These are phyloP conservation scores for Boletus subcaerulescens DNA, from an alignment of 768 basidiomycete genomes.

Conservation along the genomic window DNA sequence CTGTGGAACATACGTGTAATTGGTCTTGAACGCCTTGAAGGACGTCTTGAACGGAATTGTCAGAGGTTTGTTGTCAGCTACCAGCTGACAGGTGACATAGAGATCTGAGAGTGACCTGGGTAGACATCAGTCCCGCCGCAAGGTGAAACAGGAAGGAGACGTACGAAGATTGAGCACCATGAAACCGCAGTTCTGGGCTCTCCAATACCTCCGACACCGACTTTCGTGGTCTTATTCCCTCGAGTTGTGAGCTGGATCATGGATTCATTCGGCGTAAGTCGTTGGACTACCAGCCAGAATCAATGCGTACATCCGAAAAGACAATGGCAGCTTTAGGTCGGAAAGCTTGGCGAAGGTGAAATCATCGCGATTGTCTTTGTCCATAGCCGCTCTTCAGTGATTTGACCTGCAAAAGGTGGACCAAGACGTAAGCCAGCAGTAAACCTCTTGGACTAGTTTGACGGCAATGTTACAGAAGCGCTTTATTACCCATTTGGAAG, in stretches of 20 bases:
- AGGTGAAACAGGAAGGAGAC: slow-evolving; percentile 8
- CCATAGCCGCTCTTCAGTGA: slow-evolving; percentile 35
- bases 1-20: slow-evolving; percentile 56
- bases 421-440: too few species aligned
- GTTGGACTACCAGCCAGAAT: background rate
- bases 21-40: slow-evolving; percentile 88
- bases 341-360: slow-evolving; percentile 91
- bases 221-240: slow-evolving; percentile 71
- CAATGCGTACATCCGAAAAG: slow-evolving; percentile 70
- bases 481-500: slow-evolving; percentile 1
- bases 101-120: slow-evolving; percentile 85
- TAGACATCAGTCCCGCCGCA: slow-evolving; percentile 17
- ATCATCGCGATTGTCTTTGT: slow-evolving; percentile 74
- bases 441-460: background rate
- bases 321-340: slow-evolving; percentile 83
- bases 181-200: slow-evolving; percentile 76
- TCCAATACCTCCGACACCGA: slow-evolving; percentile 80
- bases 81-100: slow-evolving; percentile 88
- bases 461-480: background rate
- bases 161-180: slow-evolving; percentile 80
- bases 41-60: slow-evolving; percentile 90
- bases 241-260: slow-evolving; percentile 70
- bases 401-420: background rate
- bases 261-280: background rate
- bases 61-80: slow-evolving; percentile 89